Base-by-base conservation (phyloP, 768 basidiomycete species). In the Collybia nuda region DNA sequence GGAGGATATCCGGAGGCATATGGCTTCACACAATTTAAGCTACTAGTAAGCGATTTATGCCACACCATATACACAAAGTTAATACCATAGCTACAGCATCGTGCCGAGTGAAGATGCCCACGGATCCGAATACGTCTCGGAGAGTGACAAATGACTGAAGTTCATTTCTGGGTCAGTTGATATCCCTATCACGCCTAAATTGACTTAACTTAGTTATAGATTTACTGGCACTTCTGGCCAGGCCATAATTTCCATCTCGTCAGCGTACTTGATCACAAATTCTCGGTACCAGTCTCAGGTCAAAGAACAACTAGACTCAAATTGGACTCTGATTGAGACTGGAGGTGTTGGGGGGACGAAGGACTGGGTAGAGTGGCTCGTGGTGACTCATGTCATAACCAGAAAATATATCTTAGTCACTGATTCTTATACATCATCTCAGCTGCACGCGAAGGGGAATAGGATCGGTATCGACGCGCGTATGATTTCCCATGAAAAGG, bases 251-350 rank as follows among this genome's bases (percentile, higher is more conserved):
- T 84, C 88, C 3, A 73, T 73, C 61, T 75, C 73, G 5, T 69
- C 77, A 7, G 91, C 91, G 6, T 91, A 90, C 59, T 72, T 93
- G 38, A 70, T 92, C 55, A 84, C 83, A 17, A 90, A 93, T 64
- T 86, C 91, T 8, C 80, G 90, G 12, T 93, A 93, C 61, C 93
- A 88, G 88, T 57, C 83, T 1, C 91, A 93, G 68, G 89, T 90
- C 15, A 73, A 75, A 6, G 73, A 78, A 3, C 80, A 92, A 54
- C 64, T 90, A 22, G 89, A 93, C 67, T 36, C 64, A 4, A 86
- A 90, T 60, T 96, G 93, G 93, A 71, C 71, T 14, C 46, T 92
- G 19, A 72, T 92, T 28, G 70, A 71, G 40, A 81, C 82, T 9
- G 92, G 81, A 9, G 62, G 70, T 3, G 44, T 64, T 12, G 74